Conservation (phyloP, 306 rosid genomes). For the Trifolium dubium region DNA sequence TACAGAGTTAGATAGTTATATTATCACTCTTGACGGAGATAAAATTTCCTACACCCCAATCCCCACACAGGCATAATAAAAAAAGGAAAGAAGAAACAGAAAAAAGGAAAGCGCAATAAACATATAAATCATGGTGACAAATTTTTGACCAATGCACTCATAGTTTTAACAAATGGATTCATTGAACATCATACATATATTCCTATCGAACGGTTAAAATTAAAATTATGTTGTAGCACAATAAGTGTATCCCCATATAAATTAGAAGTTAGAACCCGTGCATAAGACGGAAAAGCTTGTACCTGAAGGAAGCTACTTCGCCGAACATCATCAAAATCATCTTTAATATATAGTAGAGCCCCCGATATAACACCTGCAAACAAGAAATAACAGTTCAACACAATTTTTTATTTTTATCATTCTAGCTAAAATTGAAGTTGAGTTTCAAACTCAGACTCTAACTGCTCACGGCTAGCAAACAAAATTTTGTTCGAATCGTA, state of each 20-base stretch:
- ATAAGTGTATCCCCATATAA: background rate
- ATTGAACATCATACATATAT: background rate
- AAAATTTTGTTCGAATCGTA: no score
- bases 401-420: no score
- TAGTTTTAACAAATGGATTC: constrained; percentile 11
- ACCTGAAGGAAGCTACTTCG: constrained; percentile 55
- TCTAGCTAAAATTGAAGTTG: no score
- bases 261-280: no score
- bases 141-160: background rate
- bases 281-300: background rate
- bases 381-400: no score
- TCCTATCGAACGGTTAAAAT: no score
- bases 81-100: background rate
- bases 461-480: no score
- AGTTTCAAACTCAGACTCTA: no score
- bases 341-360: constrained; percentile 50
- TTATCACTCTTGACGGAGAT: background rate
- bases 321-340: constrained; percentile 42
- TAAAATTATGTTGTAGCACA: no score
- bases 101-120: constrained; percentile 4
- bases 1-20: constrained; percentile 5
- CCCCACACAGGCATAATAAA: background rate
- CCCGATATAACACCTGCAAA: constrained; percentile 52
- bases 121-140: background rate
- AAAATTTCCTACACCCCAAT: background rate